phyloP scores from a whole-genome alignment of 305 asterid species.

The Withania somnifera region DNA sequence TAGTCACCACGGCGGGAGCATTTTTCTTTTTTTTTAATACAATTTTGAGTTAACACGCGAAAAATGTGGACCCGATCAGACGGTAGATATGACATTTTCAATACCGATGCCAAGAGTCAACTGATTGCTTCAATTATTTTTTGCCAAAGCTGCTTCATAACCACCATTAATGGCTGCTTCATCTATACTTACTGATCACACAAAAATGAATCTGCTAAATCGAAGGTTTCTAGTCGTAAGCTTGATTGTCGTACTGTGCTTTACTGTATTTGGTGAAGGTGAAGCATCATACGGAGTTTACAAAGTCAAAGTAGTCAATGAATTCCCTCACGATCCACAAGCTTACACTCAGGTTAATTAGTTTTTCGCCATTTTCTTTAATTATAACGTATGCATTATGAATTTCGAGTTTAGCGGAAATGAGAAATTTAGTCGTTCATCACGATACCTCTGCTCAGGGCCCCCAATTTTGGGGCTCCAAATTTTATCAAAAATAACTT shows the following conservation, averaged over 20 bases:
- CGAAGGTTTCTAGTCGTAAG: conserved; percentile 14
- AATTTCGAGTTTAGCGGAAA: background rate
- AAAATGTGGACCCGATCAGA: too few species aligned
- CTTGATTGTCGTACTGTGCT: conserved; percentile 16
- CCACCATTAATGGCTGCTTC: background rate
- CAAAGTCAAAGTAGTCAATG: conserved; percentile 45
- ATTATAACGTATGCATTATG: background rate
- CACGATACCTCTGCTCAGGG: too few species aligned
- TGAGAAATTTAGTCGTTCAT: background rate
- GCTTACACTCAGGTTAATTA: conserved; percentile 70
- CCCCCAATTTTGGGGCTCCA: background rate
- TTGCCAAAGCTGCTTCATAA: background rate
- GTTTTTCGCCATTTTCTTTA: background rate
- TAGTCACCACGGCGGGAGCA: too few species aligned
- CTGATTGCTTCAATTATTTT: too few species aligned
- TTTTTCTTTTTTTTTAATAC: too few species aligned
- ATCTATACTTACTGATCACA: background rate
- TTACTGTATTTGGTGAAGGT: conserved; percentile 15
- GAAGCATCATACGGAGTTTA: conserved; percentile 21
- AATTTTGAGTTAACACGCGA: too few species aligned
- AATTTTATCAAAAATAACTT: too few species aligned
- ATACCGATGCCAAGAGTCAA: background rate
- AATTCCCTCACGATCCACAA: conserved; percentile 59
- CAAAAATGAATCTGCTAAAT: conserved; percentile 6
- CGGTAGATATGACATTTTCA: background rate